phyloP scores from a whole-genome alignment of 2,329 filamentous ascomycete species.

The Didymella exigua region DNA sequence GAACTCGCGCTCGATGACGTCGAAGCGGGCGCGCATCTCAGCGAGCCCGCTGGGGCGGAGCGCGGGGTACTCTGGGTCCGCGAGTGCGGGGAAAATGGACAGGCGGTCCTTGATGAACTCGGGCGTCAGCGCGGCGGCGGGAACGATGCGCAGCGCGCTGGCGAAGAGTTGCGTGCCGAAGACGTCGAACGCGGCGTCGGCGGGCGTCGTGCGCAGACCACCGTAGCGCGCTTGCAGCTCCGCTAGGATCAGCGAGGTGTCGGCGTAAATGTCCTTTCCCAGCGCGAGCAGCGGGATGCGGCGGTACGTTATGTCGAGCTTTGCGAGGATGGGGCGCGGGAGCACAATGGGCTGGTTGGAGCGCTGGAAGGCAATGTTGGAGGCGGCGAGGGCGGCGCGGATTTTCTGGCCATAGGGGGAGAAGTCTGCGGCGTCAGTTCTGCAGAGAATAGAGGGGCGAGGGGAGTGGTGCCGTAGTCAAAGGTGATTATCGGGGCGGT shows the following conservation, averaged over 20 bases:
- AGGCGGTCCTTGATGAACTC: conserved; percentile 9
- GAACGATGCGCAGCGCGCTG: conserved; percentile 11
- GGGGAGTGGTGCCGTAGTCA: background rate
- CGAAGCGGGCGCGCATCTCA: conserved; percentile 7
- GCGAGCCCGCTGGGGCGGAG: conserved; percentile 10
- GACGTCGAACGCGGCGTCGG: conserved; percentile 32
- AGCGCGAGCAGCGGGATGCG: conserved; percentile 72
- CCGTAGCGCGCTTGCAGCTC: conserved; percentile 63
- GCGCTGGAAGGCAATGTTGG: conserved; percentile 6
- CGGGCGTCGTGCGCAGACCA: conserved; percentile 45
- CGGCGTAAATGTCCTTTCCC: conserved; percentile 70
- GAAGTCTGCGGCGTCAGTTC: background rate
- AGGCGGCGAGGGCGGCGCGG: conserved; percentile 3
- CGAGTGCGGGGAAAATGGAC: conserved; percentile 5
- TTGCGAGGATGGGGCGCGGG: conserved; percentile 68
- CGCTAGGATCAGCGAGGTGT: conserved; percentile 70
- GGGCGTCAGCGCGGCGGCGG: background rate
- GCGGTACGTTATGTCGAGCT: conserved; percentile 68
- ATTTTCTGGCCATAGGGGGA: conserved; percentile 10
- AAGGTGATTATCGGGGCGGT: conserved; percentile 4
- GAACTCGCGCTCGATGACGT: conserved; percentile 9
- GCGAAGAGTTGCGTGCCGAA: conserved; percentile 5
- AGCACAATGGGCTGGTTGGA: conserved; percentile 64
- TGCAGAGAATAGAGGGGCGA: background rate
- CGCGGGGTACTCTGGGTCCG: background rate